Conservation (phyloP, 2,329 filamentous ascomycete species). For the Triangularia verruculosa region DNA sequence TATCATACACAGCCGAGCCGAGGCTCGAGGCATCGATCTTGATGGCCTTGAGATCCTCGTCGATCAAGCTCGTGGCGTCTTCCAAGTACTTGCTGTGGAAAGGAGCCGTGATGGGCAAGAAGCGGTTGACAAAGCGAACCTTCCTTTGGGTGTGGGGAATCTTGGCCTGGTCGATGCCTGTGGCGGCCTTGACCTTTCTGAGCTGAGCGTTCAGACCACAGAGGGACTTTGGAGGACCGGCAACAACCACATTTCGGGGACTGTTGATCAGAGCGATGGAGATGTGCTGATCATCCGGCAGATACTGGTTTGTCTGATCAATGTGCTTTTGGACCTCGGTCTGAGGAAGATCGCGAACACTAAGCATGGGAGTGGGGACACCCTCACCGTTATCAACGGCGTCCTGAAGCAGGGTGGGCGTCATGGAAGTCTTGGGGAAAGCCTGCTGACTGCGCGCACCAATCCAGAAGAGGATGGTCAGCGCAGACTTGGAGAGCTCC, state of each 20-base stretch:
- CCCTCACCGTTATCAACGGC: conserved; percentile 93
- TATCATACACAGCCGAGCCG: conserved; percentile 85
- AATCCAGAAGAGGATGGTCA: conserved; percentile 98
- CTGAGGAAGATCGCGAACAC: conserved; percentile 87
- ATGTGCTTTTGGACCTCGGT: conserved; percentile 94
- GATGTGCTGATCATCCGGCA: conserved; percentile 89
- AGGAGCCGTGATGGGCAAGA: conserved; percentile 93
- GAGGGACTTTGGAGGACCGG: conserved; percentile 89
- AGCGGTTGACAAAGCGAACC: conserved; percentile 92
- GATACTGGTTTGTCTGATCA: conserved; percentile 92
- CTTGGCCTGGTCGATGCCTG: conserved; percentile 92
- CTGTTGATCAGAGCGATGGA: conserved; percentile 95
- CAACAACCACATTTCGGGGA: conserved; percentile 93
- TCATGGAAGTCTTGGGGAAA: conserved; percentile 90
- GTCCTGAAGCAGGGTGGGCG: conserved; percentile 86
- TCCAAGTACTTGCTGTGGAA: conserved; percentile 96
- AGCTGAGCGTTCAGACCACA: conserved; percentile 94
- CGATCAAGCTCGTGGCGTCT: conserved; percentile 76
- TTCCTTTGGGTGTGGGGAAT: conserved; percentile 95
- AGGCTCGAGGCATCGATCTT: conserved; percentile 70
- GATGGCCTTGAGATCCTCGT: conserved; percentile 82
- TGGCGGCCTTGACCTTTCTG: conserved; percentile 94
- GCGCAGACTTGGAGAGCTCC: conserved; percentile 71
- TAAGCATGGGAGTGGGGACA: conserved; percentile 94
- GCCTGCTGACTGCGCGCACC: conserved; percentile 95